Percentiles rank a stretch among this genome's conserved stretches.
These are phyloP conservation scores for Incumbomyces lentus DNA, from an alignment of 2,329 filamentous ascomycete species.

Conservation along the genomic window DNA sequence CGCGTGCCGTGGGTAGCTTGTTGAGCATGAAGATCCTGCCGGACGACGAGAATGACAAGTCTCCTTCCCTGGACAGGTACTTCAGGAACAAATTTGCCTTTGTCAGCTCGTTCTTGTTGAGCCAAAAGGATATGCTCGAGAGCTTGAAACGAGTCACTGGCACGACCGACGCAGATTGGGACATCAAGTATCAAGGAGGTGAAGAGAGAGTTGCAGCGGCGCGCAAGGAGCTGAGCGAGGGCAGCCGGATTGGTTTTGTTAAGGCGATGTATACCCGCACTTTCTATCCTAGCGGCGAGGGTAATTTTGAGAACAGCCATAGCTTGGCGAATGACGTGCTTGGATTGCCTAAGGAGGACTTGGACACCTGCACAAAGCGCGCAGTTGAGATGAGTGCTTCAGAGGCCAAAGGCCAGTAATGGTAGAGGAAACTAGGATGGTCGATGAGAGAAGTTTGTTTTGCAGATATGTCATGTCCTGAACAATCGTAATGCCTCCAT, in stretches of 20 bases:
- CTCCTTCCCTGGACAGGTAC: constrained; percentile 33
- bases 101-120: constrained; percentile 26
- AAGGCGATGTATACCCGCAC: too few relatives aligned
- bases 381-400: constrained; percentile 34
- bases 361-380: constrained; percentile 32
- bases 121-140: constrained; percentile 59
- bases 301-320: too few relatives aligned
- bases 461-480: constrained; percentile 9
- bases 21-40: constrained; percentile 38
- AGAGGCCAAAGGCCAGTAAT: constrained; percentile 17
- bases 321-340: constrained; percentile 17
- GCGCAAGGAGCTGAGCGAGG: constrained; percentile 34
- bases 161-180: constrained; percentile 52
- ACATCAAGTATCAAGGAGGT: constrained; percentile 39
- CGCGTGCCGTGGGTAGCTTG: constrained; percentile 43
- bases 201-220: constrained; percentile 42
- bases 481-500: constrained; percentile 28
- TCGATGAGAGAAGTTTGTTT: not conserved
- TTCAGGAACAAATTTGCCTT: constrained; percentile 45
- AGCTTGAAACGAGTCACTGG: constrained; percentile 49
- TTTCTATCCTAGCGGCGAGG: too few relatives aligned
- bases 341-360: constrained; percentile 20
- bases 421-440: not conserved
- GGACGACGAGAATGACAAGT: constrained; percentile 27
- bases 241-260: constrained; percentile 36